A percentile compares a stretch with the other conserved stretches of the same genome.
These are phyloP conservation scores for Penicillium digitatum DNA, from an alignment of 2,329 filamentous ascomycete genomes.

Conservation along the genomic window DNA sequence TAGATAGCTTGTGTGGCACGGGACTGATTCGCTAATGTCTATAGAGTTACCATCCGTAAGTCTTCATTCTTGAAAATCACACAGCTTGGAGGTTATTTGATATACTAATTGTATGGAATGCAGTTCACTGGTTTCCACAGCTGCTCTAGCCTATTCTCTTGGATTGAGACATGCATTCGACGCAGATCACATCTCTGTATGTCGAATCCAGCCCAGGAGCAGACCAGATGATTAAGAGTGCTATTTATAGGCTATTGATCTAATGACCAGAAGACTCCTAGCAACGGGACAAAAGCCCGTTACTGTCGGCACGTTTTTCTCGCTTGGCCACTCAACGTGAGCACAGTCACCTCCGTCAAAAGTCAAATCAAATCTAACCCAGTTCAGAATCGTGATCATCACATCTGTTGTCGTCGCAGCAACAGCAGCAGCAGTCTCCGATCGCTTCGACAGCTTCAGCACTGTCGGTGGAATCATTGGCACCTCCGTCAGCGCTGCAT, in stretches of 20 bases:
- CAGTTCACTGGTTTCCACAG: constrained; percentile 67
- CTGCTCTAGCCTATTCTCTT: constrained; percentile 80
- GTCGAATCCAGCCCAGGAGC: not conserved
- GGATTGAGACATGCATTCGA: constrained; percentile 93
- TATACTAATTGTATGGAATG: not conserved
- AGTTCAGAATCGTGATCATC: constrained; percentile 68
- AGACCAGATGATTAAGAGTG: constrained; percentile 22
- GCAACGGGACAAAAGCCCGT: constrained; percentile 81
- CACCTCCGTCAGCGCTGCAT: constrained; percentile 76
- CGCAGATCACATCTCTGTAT: constrained; percentile 78
- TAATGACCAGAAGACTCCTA: constrained; percentile 87
- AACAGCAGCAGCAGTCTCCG: constrained; percentile 76
- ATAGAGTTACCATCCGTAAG: constrained; percentile 39
- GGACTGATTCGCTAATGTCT: constrained; percentile 10
- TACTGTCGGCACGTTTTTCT: constrained; percentile 92
- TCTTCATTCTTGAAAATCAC: not conserved
- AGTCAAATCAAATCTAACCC: constrained; percentile 1
- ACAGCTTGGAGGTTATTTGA: fast-evolving
- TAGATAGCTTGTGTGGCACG: not conserved
- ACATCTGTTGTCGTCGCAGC: constrained; percentile 91
- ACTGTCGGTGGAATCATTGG: constrained; percentile 84
- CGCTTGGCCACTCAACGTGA: constrained; percentile 80
- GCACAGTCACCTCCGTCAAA: constrained; percentile 1
- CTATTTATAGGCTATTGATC: constrained; percentile 70
- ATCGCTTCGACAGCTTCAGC: constrained; percentile 75